Conservation (phyloP, 257 asterid genomes). For the Salvia splendens region DNA sequence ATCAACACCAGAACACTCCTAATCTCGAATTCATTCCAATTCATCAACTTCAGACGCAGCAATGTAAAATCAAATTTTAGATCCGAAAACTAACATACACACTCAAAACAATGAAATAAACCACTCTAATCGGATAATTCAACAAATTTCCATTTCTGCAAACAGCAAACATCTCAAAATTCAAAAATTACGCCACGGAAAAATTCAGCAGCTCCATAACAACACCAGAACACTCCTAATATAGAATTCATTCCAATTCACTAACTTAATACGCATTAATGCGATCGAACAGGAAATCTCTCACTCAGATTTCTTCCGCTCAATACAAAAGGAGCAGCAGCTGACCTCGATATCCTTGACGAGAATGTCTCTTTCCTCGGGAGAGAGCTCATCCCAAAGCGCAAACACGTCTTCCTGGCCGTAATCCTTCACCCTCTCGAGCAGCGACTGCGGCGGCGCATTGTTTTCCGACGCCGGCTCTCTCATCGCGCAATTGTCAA, state of each 20-base stretch:
- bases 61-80: background rate
- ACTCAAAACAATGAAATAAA: too few relatives aligned
- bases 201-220: constrained; percentile 14
- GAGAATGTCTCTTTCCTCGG: constrained; percentile 68
- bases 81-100: too few relatives aligned
- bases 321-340: background rate
- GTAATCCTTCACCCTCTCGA: constrained; percentile 96
- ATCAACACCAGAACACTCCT: background rate
- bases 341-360: constrained; percentile 82
- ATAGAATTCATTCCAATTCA: background rate
- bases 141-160: too few relatives aligned
- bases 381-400: constrained; percentile 83
- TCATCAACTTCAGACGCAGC: background rate
- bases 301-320: constrained; percentile 6
- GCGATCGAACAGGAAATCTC: constrained; percentile 22
- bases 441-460: constrained; percentile 67
- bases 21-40: background rate
- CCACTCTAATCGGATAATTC: too few relatives aligned
- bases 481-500: constrained; percentile 38
- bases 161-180: background rate
- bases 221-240: constrained; percentile 14
- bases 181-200: background rate
- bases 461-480: constrained; percentile 44
- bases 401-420: constrained; percentile 91
- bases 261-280: background rate